Conservation (phyloP, 2,329 filamentous ascomycete genomes). For the Nigrospora osmanthi region DNA sequence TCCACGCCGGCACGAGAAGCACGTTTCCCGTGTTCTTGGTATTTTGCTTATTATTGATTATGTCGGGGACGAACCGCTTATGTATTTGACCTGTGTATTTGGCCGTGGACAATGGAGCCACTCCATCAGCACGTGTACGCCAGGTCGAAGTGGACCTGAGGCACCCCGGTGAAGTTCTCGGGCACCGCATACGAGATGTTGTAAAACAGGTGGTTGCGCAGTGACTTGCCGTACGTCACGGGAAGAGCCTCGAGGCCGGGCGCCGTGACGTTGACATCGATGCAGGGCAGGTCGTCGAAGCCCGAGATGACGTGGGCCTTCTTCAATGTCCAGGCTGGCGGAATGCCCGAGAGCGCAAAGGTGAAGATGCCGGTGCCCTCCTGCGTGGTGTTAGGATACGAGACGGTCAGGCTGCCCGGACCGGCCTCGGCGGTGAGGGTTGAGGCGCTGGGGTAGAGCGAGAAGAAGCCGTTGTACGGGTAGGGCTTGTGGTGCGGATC, state of each 20-base stretch:
- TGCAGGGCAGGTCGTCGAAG: conserved; percentile 28
- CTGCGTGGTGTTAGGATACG: conserved; percentile 32
- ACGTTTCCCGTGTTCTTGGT: no score
- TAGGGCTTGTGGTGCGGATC: conserved; percentile 28
- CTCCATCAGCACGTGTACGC: conserved; percentile 16
- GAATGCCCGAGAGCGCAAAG: conserved; percentile 27
- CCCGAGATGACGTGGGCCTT: conserved; percentile 18
- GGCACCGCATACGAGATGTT: conserved; percentile 38
- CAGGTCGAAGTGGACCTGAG: conserved; percentile 25
- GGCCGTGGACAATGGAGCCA: no score
- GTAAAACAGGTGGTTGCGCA: conserved; percentile 34
- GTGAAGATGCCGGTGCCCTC: conserved; percentile 29
- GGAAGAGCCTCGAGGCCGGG: conserved; percentile 26
- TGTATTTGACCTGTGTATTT: no score
- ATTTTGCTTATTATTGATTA: no score
- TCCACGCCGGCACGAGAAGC: no score
- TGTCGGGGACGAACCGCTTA: no score
- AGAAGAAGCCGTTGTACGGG: conserved; percentile 30
- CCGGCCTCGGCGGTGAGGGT: conserved; percentile 30
- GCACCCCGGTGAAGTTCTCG: conserved; percentile 26
- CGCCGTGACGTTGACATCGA: conserved; percentile 28
- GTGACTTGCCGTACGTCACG: conserved; percentile 24
- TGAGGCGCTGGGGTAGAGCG: conserved; percentile 32
- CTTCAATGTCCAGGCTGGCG: conserved; percentile 26
- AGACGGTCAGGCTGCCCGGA: conserved; percentile 21